Conservation (phyloP, 768 basidiomycete species). For the Favolaschia claudopus region DNA sequence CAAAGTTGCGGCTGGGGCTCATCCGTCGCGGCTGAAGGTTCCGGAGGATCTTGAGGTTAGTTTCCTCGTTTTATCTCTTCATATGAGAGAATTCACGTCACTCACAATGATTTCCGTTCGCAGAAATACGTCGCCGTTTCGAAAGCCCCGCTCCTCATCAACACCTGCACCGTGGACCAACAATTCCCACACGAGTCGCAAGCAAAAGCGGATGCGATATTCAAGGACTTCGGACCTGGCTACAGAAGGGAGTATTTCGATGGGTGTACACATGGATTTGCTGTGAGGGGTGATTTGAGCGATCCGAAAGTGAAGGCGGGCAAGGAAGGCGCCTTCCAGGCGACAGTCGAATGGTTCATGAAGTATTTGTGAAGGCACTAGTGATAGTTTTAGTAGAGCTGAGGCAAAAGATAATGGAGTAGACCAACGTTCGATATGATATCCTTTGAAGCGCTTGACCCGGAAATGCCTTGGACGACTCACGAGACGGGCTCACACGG, state of each 20-base stretch:
- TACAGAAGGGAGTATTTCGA: conserved; percentile 7
- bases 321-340: neutral
- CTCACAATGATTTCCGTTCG: neutral
- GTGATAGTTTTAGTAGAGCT: too few relatives aligned
- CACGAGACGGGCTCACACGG: too few relatives aligned
- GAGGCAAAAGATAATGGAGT: too few relatives aligned
- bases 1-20: conserved; percentile 32
- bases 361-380: neutral
- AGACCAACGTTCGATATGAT: too few relatives aligned
- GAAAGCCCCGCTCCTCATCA: conserved; percentile 37
- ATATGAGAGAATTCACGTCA: conserved; percentile 27
- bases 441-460: too few relatives aligned
- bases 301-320: neutral
- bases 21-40: conserved; percentile 38
- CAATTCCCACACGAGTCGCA: conserved; percentile 44
- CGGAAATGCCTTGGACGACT: too few relatives aligned
- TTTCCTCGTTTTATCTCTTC: neutral
- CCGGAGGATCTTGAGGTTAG: conserved; percentile 37
- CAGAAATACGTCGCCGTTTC: conserved; percentile 46
- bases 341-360: neutral
- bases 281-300: conserved; percentile 38
- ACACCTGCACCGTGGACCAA: conserved; percentile 48
- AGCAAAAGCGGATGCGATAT: conserved; percentile 44
- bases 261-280: conserved; percentile 7
- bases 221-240: conserved; percentile 15